Evolutionary conservation across 2,329 filamentous ascomycete genomes (phyloP).

Genomic region (Chalaropsis thielavioides): DNA sequence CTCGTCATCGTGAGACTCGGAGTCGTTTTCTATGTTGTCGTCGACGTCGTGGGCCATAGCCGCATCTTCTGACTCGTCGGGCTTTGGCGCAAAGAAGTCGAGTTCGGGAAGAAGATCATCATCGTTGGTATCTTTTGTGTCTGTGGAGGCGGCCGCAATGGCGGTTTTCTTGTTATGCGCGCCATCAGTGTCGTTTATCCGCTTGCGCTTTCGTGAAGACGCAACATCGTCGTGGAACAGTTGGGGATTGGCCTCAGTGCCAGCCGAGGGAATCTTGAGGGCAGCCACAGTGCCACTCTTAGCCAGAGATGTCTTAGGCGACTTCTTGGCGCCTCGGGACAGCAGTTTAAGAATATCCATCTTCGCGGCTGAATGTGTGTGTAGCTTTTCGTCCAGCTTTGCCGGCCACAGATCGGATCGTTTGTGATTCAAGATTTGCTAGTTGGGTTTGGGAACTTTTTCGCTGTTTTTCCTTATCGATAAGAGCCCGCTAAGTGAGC

Average conservation of each 20-base stretch:
- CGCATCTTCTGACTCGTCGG: constrained; percentile 21
- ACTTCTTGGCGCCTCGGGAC: constrained; percentile 52
- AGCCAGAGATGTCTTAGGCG: constrained; percentile 26
- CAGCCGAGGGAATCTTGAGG: constrained; percentile 47
- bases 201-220: constrained; percentile 32
- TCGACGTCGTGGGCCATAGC: constrained; percentile 18
- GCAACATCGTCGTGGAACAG: constrained; percentile 47
- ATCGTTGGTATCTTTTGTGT: constrained; percentile 8
- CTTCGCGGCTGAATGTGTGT: neutral
- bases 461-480: constrained; percentile 14
- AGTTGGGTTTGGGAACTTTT: constrained; percentile 2
- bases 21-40: constrained; percentile 19
- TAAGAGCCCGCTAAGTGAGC: neutral
- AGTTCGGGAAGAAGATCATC: constrained; percentile 33
- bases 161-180: constrained; percentile 20
- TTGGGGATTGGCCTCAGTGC: constrained; percentile 51
- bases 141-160: neutral
- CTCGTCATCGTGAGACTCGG: constrained; percentile 22
- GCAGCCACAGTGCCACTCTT: constrained; percentile 23
- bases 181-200: constrained; percentile 26
- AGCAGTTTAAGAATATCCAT: constrained; percentile 65
- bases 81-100: constrained; percentile 45
- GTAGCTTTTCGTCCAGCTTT: neutral
- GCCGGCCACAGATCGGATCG: neutral
- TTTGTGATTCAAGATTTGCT: neutral